Evolutionary conservation across 257 asterid species (phyloP).

Genomic region (Solanum medicagineum): DNA sequence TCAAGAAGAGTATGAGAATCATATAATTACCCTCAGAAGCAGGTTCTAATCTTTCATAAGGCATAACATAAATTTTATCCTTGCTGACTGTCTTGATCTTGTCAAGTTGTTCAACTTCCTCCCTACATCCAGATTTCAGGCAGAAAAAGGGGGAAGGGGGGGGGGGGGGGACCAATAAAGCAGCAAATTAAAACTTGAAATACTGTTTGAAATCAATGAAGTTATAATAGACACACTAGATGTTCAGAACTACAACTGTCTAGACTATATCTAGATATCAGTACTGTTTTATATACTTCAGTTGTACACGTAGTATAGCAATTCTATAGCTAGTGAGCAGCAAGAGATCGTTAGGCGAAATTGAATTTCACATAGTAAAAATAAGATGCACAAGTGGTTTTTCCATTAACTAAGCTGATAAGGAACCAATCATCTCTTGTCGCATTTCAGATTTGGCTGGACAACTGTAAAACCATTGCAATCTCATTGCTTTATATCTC

Average conservation of each 20-base stretch:
- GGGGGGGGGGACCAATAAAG: background rate
- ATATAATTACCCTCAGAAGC: slow-evolving; percentile 50
- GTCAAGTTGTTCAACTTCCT: slow-evolving; percentile 26
- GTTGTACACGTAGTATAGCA: background rate
- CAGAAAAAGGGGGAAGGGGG: background rate
- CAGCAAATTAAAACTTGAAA: background rate
- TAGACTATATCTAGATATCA: background rate
- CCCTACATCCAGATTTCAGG: slow-evolving; percentile 35
- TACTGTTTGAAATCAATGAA: background rate
- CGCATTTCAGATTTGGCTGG: background rate
- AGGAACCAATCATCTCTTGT: background rate
- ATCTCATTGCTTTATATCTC: background rate
- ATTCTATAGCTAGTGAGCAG: background rate
- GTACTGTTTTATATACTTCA: background rate
- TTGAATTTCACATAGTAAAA: background rate
- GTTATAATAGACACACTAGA: background rate
- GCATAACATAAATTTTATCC: slow-evolving; percentile 33
- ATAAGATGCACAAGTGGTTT: background rate
- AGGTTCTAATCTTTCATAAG: slow-evolving; percentile 53
- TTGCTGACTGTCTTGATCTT: slow-evolving; percentile 16
- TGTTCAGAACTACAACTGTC: background rate
- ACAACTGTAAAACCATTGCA: background rate
- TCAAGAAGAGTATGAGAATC: background rate
- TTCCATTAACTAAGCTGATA: background rate
- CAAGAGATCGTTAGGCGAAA: background rate